phyloP scores from a whole-genome alignment of 2,329 filamentous ascomycete genomes.

The Onygenales sp. region DNA sequence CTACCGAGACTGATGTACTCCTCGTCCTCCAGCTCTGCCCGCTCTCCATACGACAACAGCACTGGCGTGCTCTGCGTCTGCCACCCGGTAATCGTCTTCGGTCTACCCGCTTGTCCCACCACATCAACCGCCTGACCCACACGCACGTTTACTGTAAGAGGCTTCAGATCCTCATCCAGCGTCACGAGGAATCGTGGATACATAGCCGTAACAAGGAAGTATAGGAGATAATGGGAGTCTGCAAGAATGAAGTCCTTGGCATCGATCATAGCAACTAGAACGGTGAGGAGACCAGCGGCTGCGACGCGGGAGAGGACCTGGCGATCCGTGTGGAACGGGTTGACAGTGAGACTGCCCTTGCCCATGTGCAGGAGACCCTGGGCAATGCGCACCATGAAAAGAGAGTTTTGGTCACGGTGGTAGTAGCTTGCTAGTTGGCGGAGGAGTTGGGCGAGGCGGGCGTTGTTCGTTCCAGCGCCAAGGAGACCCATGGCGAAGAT shows the following conservation, averaged over 20 bases:
- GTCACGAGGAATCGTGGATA: conserved; percentile 94
- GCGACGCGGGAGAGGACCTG: conserved; percentile 90
- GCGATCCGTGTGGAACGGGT: conserved; percentile 98
- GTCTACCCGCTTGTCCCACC: conserved; percentile 89
- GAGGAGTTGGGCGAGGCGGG: conserved; percentile 84
- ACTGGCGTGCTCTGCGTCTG: conserved; percentile 99
- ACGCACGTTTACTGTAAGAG: conserved; percentile 87
- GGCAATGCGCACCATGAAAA: conserved; percentile 99
- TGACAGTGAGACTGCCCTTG: conserved; percentile 91
- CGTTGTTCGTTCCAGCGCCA: conserved; percentile 96
- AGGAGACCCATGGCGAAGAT: conserved; percentile 99
- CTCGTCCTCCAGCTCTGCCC: conserved; percentile 94
- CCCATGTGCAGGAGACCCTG: conserved; percentile 98
- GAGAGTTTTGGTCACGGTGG: conserved; percentile 85
- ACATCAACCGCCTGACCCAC: conserved; percentile 98
- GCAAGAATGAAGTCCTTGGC: conserved; percentile 73
- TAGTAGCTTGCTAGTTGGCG: conserved; percentile 96
- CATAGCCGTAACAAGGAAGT: conserved; percentile 95
- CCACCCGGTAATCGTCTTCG: conserved; percentile 99
- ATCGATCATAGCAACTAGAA: conserved; percentile 88
- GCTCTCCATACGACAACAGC: conserved; percentile 83
- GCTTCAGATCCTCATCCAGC: conserved; percentile 87
- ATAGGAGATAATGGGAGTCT: conserved; percentile 83
- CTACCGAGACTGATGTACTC: conserved; percentile 89
- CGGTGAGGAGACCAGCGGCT: conserved; percentile 78